Conservation (phyloP, 306 rosid genomes). For the Arachis stenosperma region DNA sequence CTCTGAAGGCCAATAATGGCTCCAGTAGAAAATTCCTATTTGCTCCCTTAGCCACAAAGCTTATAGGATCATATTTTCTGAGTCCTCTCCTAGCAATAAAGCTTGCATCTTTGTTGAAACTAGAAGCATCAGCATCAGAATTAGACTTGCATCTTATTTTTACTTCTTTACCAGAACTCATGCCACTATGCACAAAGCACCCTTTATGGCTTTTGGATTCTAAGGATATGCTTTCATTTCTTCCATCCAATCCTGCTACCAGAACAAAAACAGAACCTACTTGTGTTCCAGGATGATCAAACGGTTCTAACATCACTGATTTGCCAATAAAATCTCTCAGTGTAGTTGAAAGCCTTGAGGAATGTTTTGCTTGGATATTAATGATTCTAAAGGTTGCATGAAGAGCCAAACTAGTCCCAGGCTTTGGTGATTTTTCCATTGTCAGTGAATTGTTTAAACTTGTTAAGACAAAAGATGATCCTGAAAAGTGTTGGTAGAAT, state of each 20-base stretch:
- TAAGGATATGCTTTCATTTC: conserved; percentile 57
- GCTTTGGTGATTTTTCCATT: conserved; percentile 51
- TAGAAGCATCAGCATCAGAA: conserved; percentile 33
- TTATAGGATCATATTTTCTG: conserved; percentile 70
- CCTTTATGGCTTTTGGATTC: conserved; percentile 60
- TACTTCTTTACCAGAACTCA: conserved; percentile 39
- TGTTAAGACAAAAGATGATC: conserved; percentile 46
- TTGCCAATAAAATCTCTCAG: conserved; percentile 31
- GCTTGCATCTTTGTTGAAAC: conserved; percentile 61
- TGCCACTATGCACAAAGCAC: conserved; percentile 60
- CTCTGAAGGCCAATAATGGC: conserved; percentile 68
- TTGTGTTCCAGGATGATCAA: conserved; percentile 71
- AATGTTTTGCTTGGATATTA: conserved; percentile 26
- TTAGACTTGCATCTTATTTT: conserved; percentile 57
- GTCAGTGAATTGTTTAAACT: conserved; percentile 50
- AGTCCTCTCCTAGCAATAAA: conserved; percentile 56
- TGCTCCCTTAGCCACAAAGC: conserved; percentile 75
- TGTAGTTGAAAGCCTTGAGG: conserved; percentile 12
- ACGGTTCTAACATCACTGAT: conserved; percentile 70
- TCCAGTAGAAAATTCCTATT: conserved; percentile 65
- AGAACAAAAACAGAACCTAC: conserved; percentile 52
- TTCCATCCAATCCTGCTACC: conserved; percentile 72
- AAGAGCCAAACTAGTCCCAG: conserved; percentile 52
- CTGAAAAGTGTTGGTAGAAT: conserved; percentile 48
- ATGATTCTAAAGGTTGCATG: conserved; percentile 69